phyloP scores from a whole-genome alignment of 2,329 filamentous ascomycete genomes.

The Ceratocystiopsis minuta region DNA sequence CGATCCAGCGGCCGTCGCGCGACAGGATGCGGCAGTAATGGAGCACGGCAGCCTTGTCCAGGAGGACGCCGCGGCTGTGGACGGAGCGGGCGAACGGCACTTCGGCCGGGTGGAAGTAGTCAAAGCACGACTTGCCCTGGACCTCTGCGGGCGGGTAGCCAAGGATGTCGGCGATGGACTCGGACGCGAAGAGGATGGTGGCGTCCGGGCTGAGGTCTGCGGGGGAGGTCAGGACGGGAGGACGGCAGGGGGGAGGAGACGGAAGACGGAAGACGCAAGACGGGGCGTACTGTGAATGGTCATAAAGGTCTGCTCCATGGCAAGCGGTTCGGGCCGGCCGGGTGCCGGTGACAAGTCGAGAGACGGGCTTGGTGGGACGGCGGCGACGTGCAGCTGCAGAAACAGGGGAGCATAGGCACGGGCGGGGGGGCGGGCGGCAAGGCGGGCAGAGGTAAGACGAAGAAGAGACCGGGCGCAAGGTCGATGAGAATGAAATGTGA shows the following conservation, averaged over 20 bases:
- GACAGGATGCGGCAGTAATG: conserved; percentile 60
- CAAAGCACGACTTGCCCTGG: conserved; percentile 59
- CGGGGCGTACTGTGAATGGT: conserved; percentile 59
- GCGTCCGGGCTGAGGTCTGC: conserved; percentile 60
- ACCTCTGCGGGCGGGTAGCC: conserved; percentile 64
- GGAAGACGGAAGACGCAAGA: not conserved
- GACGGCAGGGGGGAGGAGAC: not conserved
- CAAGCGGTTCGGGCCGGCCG: too few species aligned
- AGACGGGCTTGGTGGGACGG: too few species aligned
- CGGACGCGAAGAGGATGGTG: conserved; percentile 66
- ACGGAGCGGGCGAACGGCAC: conserved; percentile 55
- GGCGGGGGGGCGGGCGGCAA: too few species aligned
- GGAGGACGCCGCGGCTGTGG: conserved; percentile 52
- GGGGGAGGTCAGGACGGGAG: not conserved
- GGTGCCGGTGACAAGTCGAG: too few species aligned
- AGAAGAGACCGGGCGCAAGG: too few species aligned
- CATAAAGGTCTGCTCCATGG: conserved; percentile 76
- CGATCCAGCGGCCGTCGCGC: conserved; percentile 52
- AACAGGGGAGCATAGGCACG: too few species aligned
- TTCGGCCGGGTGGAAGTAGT: conserved; percentile 74
- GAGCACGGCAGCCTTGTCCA: conserved; percentile 73
- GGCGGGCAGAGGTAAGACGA: too few species aligned
- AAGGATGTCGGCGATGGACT: conserved; percentile 67
- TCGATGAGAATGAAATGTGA: not conserved
- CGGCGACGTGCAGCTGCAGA: not conserved